phyloP scores from a whole-genome alignment of 2,329 filamentous ascomycete genomes.

The Trichocomaceae sp. region DNA sequence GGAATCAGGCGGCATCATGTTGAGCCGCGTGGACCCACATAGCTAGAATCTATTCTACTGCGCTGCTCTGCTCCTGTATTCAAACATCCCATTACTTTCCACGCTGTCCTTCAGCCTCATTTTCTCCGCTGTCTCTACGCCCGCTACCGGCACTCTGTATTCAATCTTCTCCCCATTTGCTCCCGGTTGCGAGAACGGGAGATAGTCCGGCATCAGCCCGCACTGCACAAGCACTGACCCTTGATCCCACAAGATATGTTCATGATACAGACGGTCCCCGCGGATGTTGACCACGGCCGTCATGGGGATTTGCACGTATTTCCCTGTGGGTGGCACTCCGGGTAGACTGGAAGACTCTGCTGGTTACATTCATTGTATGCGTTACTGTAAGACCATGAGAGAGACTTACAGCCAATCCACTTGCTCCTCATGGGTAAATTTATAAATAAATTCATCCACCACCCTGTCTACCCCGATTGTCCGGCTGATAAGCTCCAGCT shows the following conservation, averaged over 20 bases:
- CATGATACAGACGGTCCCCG: conserved; percentile 61
- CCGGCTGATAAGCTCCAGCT: conserved; percentile 62
- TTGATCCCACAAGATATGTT: conserved; percentile 68
- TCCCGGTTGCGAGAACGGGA: conserved; percentile 52
- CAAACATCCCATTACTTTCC: not conserved
- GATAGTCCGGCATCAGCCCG: conserved; percentile 57
- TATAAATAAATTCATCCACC: conserved; percentile 63
- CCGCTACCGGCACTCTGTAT: not conserved
- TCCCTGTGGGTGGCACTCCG: conserved; percentile 53
- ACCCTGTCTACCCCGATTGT: conserved; percentile 67
- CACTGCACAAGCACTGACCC: conserved; percentile 56
- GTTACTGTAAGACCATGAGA: too few species aligned
- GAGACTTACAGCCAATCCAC: conserved; percentile 62
- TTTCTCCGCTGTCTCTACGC: not conserved
- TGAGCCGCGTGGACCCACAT: not conserved
- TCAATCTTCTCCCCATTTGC: not conserved
- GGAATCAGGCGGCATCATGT: not conserved
- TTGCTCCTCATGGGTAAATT: conserved; percentile 56
- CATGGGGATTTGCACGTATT: conserved; percentile 54
- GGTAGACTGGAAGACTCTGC: conserved; percentile 41
- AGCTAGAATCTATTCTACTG: too few species aligned
- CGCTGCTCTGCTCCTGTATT: not conserved
- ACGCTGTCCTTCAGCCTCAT: not conserved
- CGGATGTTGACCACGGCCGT: conserved; percentile 61
- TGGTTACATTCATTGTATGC: not conserved